A percentile compares a stretch with the other conserved stretches of the same genome.
phyloP scores from a whole-genome alignment of 2,329 filamentous ascomycete genomes.

The Teratosphaeria gauchensis region DNA sequence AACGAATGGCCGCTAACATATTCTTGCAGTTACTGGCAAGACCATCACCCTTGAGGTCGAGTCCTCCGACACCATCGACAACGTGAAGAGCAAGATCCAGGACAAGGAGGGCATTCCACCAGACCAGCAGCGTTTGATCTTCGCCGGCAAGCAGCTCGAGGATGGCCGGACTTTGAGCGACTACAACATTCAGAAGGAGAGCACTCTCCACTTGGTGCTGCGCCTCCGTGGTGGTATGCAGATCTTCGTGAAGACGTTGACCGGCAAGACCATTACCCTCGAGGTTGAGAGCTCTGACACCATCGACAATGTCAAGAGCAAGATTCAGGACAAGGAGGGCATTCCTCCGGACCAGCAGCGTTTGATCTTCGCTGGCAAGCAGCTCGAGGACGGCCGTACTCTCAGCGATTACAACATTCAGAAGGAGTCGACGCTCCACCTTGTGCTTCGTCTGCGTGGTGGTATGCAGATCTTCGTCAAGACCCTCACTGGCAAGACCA shows the following conservation, averaged over 20 bases:
- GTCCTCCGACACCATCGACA: slow-evolving; percentile 81
- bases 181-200: slow-evolving; percentile 83
- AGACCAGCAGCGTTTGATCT: slow-evolving; percentile 92
- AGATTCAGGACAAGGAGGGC: slow-evolving; percentile 74
- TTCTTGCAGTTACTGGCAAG: slow-evolving; percentile 50
- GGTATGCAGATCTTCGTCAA: slow-evolving; percentile 55
- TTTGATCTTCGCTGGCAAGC: slow-evolving; percentile 90
- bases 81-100: slow-evolving; percentile 94
- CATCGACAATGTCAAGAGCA: slow-evolving; percentile 88
- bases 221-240: slow-evolving; percentile 64
- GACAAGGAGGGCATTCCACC: slow-evolving; percentile 96
- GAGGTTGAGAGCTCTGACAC: slow-evolving; percentile 85
- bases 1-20: slow-evolving; percentile 23
- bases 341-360: slow-evolving; percentile 93
- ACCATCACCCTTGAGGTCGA: slow-evolving; percentile 60
- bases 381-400: slow-evolving; percentile 88
- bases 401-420: slow-evolving; percentile 96
- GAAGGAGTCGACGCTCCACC: slow-evolving; percentile 58
- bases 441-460: slow-evolving; percentile 55
- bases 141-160: slow-evolving; percentile 92
- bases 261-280: slow-evolving; percentile 86
- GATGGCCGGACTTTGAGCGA: slow-evolving; percentile 83
- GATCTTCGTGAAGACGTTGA: slow-evolving; percentile 33
- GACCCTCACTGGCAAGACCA: slow-evolving; percentile 68
- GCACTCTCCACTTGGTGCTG: slow-evolving; percentile 55